Percentiles rank a stretch among this genome's conserved stretches.
Evolutionary conservation across 441 rosid species (phyloP).

Genomic region (Adansonia madagascariensis): DNA sequence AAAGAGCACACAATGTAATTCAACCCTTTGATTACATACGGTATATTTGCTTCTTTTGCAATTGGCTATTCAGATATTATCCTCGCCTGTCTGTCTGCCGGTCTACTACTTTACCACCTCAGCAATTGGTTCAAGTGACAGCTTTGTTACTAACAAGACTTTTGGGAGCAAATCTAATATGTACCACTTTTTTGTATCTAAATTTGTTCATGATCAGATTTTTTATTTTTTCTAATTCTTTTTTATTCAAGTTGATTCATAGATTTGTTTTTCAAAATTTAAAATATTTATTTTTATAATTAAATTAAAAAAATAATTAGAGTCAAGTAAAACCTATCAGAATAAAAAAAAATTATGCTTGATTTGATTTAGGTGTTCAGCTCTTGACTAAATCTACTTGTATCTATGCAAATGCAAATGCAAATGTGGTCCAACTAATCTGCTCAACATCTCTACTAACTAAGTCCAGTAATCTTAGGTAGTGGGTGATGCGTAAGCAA

Average conservation of each 20-base stretch:
- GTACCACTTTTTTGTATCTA: too few relatives aligned
- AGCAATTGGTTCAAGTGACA: not conserved
- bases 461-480: conserved; percentile 13
- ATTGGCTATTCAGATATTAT: not conserved
- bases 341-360: too few relatives aligned
- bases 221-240: too few relatives aligned
- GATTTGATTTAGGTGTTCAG: too few relatives aligned
- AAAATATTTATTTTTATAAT: too few relatives aligned
- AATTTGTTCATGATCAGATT: too few relatives aligned
- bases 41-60: not conserved
- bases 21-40: not conserved
- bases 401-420: not conserved
- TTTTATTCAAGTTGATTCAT: too few relatives aligned
- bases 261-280: too few relatives aligned
- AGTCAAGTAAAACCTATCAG: too few relatives aligned
- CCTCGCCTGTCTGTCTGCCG: not conserved
- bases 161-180: conserved; percentile 3
- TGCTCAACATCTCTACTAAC: conserved; percentile 1
- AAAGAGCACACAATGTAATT: not conserved
- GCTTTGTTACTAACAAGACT: not conserved
- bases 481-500: not conserved
- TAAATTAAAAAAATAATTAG: too few relatives aligned
- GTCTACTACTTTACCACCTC: not conserved
- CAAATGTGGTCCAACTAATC: conserved; percentile 13
- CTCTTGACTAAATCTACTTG: not conserved